A percentile compares a stretch with the other conserved stretches of the same genome.
Evolutionary conservation across 2,329 filamentous ascomycete species (phyloP).

Genomic region (Chalara sp.): DNA sequence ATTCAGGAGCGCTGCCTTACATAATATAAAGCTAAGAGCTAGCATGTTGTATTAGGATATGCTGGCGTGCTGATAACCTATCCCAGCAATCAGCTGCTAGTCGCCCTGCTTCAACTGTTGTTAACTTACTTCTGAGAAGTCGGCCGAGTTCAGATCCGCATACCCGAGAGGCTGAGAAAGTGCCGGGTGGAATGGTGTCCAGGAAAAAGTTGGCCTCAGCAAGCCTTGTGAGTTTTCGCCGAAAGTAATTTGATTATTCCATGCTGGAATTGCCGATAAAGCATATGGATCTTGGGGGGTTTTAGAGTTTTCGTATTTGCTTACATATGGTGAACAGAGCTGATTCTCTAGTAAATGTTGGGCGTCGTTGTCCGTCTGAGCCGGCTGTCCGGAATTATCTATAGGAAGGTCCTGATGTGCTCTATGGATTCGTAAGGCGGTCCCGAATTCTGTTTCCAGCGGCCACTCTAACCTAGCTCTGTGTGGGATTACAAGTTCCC

Average conservation of each 20-base stretch:
- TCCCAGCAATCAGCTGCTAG: background rate
- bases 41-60: slow-evolving; percentile 13
- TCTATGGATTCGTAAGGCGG: background rate
- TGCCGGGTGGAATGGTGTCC: slow-evolving; percentile 21
- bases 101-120: background rate
- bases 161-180: slow-evolving; percentile 22
- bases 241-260: slow-evolving; percentile 19
- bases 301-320: slow-evolving; percentile 12
- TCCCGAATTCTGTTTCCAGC: slow-evolving; percentile 5
- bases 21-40: slow-evolving; percentile 25
- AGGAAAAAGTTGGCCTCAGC: slow-evolving; percentile 14
- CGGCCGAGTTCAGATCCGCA: slow-evolving; percentile 14
- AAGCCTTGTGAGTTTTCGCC: slow-evolving; percentile 12
- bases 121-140: slow-evolving; percentile 15
- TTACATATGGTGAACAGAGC: slow-evolving; percentile 6
- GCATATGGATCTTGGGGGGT: slow-evolving; percentile 14
- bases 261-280: slow-evolving; percentile 14
- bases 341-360: background rate
- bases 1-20: too few species aligned
- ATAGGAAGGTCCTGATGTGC: background rate
- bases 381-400: background rate
- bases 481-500: slow-evolving; percentile 17
- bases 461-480: slow-evolving; percentile 18
- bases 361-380: background rate
- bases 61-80: background rate